Conservation (phyloP, 345 rosid genomes). For the Mallotus nudiflorus region DNA sequence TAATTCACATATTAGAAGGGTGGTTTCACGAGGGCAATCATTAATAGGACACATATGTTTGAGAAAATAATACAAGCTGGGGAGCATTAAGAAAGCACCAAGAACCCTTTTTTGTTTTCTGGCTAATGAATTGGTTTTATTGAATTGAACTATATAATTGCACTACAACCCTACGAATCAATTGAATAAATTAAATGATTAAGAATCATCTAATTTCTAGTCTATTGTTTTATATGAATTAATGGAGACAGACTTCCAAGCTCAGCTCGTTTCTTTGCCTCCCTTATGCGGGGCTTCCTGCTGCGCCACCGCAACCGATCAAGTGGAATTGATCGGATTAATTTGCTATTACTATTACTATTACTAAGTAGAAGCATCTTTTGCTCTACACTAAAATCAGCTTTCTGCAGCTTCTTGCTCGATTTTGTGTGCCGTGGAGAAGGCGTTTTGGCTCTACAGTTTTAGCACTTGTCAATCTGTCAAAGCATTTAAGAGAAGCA, state of each 20-base stretch:
- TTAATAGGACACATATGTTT: too few relatives aligned
- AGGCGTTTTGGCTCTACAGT: conserved; percentile 61
- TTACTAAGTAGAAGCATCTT: conserved; percentile 12
- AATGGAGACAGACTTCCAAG: conserved; percentile 54
- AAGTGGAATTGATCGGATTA: conserved; percentile 28
- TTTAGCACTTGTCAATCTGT: conserved; percentile 39
- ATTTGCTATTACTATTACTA: conserved; percentile 6
- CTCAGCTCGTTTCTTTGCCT: conserved; percentile 45
- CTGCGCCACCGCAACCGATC: conserved; percentile 59
- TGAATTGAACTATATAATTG: background rate
- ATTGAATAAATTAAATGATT: conserved; percentile 50
- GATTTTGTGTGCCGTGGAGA: conserved; percentile 39
- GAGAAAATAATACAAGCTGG: background rate
- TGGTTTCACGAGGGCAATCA: too few relatives aligned
- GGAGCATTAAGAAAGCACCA: too few relatives aligned
- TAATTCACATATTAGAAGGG: too few relatives aligned
- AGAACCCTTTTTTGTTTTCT: too few relatives aligned
- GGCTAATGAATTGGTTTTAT: conserved; percentile 3
- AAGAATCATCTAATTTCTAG: background rate
- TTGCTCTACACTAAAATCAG: conserved; percentile 17
- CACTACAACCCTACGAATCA: conserved; percentile 33
- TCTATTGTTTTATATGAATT: conserved; percentile 34
- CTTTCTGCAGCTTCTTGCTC: conserved; percentile 21
- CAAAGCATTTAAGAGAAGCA: conserved; percentile 17
- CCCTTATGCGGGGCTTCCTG: conserved; percentile 71